Evolutionary conservation across 225 moss, liverwort and hornwort genomes (phyloP), one percentile per base, ranked within the genome.

Genomic region (Ulota crispa): DNA sequence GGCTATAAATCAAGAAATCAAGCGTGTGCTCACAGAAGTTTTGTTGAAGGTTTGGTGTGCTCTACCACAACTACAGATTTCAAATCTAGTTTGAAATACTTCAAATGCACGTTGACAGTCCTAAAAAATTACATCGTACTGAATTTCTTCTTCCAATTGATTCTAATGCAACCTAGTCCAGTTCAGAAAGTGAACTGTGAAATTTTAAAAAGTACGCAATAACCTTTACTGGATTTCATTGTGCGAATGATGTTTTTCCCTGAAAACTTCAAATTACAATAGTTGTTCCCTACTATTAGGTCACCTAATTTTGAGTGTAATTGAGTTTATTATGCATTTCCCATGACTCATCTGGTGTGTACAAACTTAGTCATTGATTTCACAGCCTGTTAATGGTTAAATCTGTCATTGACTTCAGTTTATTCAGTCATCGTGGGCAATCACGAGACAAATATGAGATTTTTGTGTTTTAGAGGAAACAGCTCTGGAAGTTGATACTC

Each of bases 1-100:
- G 76, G 93, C 96, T 63, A 99, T 99, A 90, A 99, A 93, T 83
- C 95, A 99, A 88, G 96, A 99, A 85, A 99, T 99, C 66, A 99
- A 99, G 86, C 94, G 99, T 41, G 94, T 99, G 47, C 91, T 99
- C 39, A 99, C 99, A 8, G 99, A 99, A 86, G 93, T 99, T 36
- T 86, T 99, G 66, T 81, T 99, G 70, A 99, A 94, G 93, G 99
- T 99, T 81, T 27, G 77, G 77, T 37, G 28, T 69, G 50, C 76
- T 50, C 52, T 23, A 34, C 43, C 18, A 27, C 57, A 67, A 39
- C 21, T 37, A 47, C 47, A 50, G 18, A 60, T 60, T 53, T 50
- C 28, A 57, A 57, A 80, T 20, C 60, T 71, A 39, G 66, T 32
- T 72, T 80, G 47, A 60, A 79, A 50, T 65, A 41, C 31, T 39